Percentiles rank a stretch among this genome's conserved stretches.
Evolutionary conservation across 2,329 filamentous ascomycete genomes (phyloP).

Genomic region (Fusarium begoniae): DNA sequence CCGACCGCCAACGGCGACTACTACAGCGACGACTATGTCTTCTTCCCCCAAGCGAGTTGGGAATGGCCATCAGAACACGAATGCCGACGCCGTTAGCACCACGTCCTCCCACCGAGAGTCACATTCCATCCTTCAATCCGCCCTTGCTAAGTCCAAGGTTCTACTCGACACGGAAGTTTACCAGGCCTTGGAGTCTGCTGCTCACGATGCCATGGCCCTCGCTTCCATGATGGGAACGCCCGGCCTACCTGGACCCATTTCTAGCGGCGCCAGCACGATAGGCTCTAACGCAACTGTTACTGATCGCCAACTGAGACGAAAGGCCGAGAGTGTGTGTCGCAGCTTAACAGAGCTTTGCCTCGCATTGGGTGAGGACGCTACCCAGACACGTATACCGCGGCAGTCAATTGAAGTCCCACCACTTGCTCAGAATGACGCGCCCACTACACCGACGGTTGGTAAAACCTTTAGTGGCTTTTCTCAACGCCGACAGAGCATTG

Average conservation of each 20-base stretch:
- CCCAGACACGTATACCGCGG: constrained; percentile 47
- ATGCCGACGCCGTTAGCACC: constrained; percentile 51
- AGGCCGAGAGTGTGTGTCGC: constrained; percentile 91
- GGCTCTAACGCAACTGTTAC: constrained; percentile 65
- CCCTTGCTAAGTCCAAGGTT: constrained; percentile 79
- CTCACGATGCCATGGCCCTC: constrained; percentile 81
- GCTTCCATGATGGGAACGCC: constrained; percentile 79
- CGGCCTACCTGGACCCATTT: constrained; percentile 74
- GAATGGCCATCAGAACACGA: constrained; percentile 33
- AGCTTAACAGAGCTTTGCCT: constrained; percentile 93
- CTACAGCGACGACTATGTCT: constrained; percentile 88
- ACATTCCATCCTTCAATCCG: constrained; percentile 82
- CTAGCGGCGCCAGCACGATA: constrained; percentile 71
- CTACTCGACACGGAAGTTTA: constrained; percentile 78
- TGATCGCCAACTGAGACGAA: constrained; percentile 87
- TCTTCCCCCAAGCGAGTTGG: constrained; percentile 80
- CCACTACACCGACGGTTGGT: constrained; percentile 57
- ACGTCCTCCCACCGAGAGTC: constrained; percentile 61
- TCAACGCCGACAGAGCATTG: constrained; percentile 54
- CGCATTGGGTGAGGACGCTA: constrained; percentile 73
- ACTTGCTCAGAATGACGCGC: constrained; percentile 34
- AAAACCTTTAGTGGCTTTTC: constrained; percentile 51
- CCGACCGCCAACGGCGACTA: constrained; percentile 88
- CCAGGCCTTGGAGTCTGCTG: constrained; percentile 80
- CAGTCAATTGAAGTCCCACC: constrained; percentile 25